phyloP scores from a whole-genome alignment of 2,329 filamentous ascomycete species.

The Penicillium sp. region DNA sequence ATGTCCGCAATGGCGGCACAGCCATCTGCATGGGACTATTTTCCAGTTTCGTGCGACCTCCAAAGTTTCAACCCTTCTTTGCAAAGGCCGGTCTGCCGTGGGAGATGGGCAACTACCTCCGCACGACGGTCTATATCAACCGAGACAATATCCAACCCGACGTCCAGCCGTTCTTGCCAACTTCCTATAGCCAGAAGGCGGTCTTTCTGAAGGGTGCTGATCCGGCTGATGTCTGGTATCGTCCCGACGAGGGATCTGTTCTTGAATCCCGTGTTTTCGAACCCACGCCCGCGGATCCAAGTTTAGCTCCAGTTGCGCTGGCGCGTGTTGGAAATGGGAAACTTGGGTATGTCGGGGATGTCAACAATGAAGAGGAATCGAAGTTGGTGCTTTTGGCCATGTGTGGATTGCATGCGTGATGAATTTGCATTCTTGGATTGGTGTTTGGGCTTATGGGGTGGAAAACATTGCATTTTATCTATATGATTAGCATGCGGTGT shows the following conservation, averaged over 20 bases:
- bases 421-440: no score
- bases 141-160: not conserved
- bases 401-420: not conserved
- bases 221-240: not conserved
- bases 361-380: not conserved
- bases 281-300: not conserved
- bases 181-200: not conserved
- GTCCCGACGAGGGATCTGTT: not conserved
- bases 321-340: not conserved
- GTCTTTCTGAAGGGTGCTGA: not conserved
- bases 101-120: not conserved
- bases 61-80: not conserved
- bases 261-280: not conserved
- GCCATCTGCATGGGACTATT: conserved; percentile 2
- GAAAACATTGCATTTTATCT: no score
- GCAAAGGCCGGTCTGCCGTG: not conserved
- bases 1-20: not conserved
- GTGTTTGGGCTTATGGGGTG: no score
- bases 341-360: not conserved
- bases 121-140: not conserved
- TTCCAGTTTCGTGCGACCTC: not conserved
- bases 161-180: not conserved
- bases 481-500: no score
- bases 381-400: not conserved
- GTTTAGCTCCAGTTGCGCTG: not conserved